Conservation (phyloP, 768 basidiomycete species). For the Clathrus columnatus region DNA sequence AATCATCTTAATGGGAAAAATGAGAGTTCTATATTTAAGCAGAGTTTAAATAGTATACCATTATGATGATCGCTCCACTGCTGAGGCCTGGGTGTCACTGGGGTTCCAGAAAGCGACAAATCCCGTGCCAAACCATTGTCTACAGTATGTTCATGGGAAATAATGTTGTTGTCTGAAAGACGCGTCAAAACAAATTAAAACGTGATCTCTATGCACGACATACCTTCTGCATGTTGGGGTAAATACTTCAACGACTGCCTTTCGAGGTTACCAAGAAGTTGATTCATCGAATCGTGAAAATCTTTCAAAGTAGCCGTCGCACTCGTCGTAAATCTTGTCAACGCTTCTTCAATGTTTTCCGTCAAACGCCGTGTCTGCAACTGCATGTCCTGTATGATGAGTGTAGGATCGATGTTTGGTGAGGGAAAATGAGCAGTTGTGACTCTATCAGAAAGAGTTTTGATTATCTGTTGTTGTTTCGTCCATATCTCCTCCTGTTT, state of each 20-base stretch:
- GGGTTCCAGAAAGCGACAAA: too few relatives aligned
- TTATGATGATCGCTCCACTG: too few relatives aligned
- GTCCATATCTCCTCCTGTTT: not conserved
- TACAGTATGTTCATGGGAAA: not conserved
- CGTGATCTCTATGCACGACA: not conserved
- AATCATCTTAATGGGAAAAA: too few relatives aligned
- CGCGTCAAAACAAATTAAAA: not conserved
- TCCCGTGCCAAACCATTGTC: too few relatives aligned
- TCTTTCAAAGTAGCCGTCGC: not conserved
- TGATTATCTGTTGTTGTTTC: not conserved
- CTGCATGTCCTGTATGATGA: not conserved
- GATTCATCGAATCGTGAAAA: conserved; percentile 1
- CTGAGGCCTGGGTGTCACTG: not conserved
- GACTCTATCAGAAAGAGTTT: not conserved
- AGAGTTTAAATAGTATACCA: too few relatives aligned
- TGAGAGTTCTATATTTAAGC: too few relatives aligned
- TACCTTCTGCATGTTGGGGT: not conserved
- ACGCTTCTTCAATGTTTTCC: not conserved
- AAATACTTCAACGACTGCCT: not conserved
- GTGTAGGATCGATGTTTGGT: not conserved
- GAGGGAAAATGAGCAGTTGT: not conserved
- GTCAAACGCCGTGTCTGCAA: not conserved
- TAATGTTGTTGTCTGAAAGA: not conserved
- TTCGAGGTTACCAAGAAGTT: not conserved
- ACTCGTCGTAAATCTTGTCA: not conserved